Base-by-base conservation (phyloP, 2,329 filamentous ascomycete species). In the Paecilomyces fulvus region DNA sequence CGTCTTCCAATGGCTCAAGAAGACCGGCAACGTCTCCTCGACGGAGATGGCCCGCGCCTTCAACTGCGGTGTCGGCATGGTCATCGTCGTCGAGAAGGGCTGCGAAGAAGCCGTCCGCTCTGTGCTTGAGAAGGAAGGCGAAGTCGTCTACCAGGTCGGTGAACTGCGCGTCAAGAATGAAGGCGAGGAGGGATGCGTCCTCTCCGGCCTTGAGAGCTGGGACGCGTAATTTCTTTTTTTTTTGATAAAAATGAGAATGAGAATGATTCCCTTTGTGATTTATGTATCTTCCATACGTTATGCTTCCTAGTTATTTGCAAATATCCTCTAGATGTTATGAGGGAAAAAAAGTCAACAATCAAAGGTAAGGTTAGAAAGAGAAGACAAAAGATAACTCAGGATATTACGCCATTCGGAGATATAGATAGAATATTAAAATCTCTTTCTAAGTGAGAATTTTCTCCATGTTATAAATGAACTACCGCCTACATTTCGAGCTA, bases 11-110 rank as follows among this genome's bases (percentile, higher is more conserved):
- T 99, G 94, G 94, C 80, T 99, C 65, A 90, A 91, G 76, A 74
- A 78, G 61, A 78, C 77, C 10, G 83, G 83, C 50, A 87, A 88
- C 59, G 85, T 97, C 30, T 82, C 80, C 54, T 80, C 86, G 1
- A 69, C 77, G 9, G 94, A 99, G 77, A 95, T 97, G 83, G 90
- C 87, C 53, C 82, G 91, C 57, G 94, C 91, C 1, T 97, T 96
- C 82, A 99, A 99, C 77, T 91, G 88, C 7, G 94, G 94, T 53
- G 77, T 99, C 49, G 94, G 94, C 51, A 97, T 99, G 92, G 89
- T 96, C 5, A 79, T 92, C 30, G 90, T 91, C 4, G 90, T 96
- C 2, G 83, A 82, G 28, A 77, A 81, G 56, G 80, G 77, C 31
- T 81, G 88, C 63, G 89, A 80, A 1, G 79, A 83, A 5, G 77